Percentiles rank a stretch among this genome's conserved stretches.
phyloP scores from a whole-genome alignment of 2,329 filamentous ascomycete genomes.

The Eutypa lata region DNA sequence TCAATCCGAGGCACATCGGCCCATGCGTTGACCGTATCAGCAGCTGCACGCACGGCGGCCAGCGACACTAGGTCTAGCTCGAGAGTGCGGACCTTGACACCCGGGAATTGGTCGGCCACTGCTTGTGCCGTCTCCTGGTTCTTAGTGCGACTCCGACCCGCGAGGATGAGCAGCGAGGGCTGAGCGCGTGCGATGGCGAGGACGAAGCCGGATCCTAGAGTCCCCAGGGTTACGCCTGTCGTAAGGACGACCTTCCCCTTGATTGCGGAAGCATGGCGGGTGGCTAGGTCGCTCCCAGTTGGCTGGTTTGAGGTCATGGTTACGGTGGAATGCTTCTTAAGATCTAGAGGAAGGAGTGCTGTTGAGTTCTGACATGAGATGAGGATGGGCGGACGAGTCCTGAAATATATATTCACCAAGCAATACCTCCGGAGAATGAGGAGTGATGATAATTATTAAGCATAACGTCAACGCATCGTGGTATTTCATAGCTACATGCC shows the following conservation, averaged over 20 bases:
- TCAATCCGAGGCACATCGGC: conserved; percentile 19
- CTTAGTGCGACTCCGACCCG: conserved; percentile 40
- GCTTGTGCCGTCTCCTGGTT: conserved; percentile 32
- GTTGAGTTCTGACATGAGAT: too few relatives aligned
- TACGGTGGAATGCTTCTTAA: too few relatives aligned
- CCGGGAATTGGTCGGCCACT: conserved; percentile 29
- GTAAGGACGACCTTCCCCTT: conserved; percentile 35
- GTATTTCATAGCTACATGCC: too few relatives aligned
- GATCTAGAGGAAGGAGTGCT: too few relatives aligned
- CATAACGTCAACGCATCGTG: too few relatives aligned
- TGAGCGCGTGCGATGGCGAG: conserved; percentile 35
- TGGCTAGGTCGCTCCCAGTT: not conserved
- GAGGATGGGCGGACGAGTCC: too few relatives aligned
- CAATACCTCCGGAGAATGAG: too few relatives aligned
- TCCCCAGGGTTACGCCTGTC: conserved; percentile 37
- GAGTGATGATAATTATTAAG: too few relatives aligned
- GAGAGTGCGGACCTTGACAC: conserved; percentile 31
- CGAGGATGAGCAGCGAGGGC: conserved; percentile 40
- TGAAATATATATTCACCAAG: too few relatives aligned
- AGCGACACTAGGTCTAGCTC: conserved; percentile 6
- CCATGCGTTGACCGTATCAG: conserved; percentile 30
- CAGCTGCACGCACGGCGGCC: conserved; percentile 26
- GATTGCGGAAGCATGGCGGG: conserved; percentile 27
- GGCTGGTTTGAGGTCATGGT: too few relatives aligned
- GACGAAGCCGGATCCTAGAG: conserved; percentile 35